These are phyloP conservation scores for Teratosphaeria pseudoeucalypti DNA, from an alignment of 2,329 filamentous ascomycete genomes.

Conservation along the genomic window DNA sequence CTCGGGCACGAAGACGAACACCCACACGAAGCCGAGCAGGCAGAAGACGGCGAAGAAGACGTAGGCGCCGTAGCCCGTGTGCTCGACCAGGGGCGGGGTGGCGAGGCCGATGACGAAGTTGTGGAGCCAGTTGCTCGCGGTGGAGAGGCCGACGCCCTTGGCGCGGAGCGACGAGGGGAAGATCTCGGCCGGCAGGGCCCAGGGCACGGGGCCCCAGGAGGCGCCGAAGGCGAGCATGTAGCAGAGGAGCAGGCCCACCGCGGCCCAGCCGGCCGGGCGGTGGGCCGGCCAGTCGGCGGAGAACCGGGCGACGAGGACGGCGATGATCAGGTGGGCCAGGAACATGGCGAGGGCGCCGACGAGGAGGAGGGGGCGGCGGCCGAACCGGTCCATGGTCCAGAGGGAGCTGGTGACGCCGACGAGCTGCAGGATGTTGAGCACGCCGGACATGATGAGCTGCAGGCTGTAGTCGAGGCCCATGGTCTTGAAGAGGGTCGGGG, in stretches of 20 bases:
- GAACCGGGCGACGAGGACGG: constrained; percentile 45
- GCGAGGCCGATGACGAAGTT: constrained; percentile 47
- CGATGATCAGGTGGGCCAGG: constrained; percentile 40
- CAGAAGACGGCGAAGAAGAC: constrained; percentile 51
- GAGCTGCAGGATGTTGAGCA: constrained; percentile 35
- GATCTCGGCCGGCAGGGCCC: constrained; percentile 44
- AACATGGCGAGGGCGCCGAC: constrained; percentile 38
- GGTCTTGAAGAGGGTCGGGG: constrained; percentile 34
- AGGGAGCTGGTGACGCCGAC: constrained; percentile 31
- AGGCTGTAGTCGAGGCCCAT: constrained; percentile 29
- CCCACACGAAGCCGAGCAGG: constrained; percentile 41
- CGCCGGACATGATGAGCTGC: constrained; percentile 31
- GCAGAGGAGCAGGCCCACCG: constrained; percentile 19
- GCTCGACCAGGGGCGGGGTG: constrained; percentile 27
- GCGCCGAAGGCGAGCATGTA: constrained; percentile 32
- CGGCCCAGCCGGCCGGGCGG: constrained; percentile 34
- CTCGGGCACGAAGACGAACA: constrained; percentile 47
- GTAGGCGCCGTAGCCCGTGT: constrained; percentile 49
- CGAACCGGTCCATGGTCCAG: constrained; percentile 36
- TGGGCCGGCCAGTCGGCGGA: constrained; percentile 35
- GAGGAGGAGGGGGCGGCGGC: constrained; percentile 31
- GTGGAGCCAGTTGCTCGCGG: constrained; percentile 42
- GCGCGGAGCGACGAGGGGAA: constrained; percentile 51
- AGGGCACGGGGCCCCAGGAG: constrained; percentile 34
- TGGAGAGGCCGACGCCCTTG: constrained; percentile 48